Evolutionary conservation across 2,329 filamentous ascomycete genomes (phyloP), one percentile per base, ranked within the genome.

Genomic region (Penicillium sumatraense): DNA sequence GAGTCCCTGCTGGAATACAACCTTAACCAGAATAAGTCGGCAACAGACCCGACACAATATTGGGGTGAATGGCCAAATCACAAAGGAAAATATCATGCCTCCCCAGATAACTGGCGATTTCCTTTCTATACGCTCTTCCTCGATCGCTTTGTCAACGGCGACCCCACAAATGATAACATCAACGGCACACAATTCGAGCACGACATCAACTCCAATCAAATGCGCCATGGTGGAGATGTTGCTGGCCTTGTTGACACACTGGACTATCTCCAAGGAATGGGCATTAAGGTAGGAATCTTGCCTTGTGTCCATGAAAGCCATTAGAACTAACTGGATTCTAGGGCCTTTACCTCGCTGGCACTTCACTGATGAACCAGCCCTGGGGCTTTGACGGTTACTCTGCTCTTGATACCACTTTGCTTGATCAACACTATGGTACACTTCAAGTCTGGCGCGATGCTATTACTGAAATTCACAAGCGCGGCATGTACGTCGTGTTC

Each of bases 111-210:
- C 62, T 89, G 86, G 86, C 78, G 86, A 20, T 81, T 88, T 55
- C 86, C 86, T 0, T 84, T 87, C 66, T 89, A 88, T 67, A 86
- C 84, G 14, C 73, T 88, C 40, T 86, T 87, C 66, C 69, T 87
- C 18, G 86, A 88, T 69, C 77, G 84, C 56, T 88, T 83, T 63
- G 84, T 86, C 47, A 87, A 88, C 62, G 85, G 85, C 35, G 81
- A 88, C 62, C 85, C 86, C 6, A 76, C 75, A 5, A 88, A 88
- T 65, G 85, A 88, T 66, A 81, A 87, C 27, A 62, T 80, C 41
- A 88, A 88, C 64, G 81, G 79, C 14, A 86, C 84, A 2, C 57
- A 76, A 8, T 88, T 81, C 68, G 85, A 88, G 63, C 83, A 85
- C 65, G 85, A 88, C 66, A 69, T 80, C 51, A 78, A 78, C 61